Evolutionary conservation across 179 eudicot species (phyloP).

Genomic region (Corrigiola litoralis): DNA sequence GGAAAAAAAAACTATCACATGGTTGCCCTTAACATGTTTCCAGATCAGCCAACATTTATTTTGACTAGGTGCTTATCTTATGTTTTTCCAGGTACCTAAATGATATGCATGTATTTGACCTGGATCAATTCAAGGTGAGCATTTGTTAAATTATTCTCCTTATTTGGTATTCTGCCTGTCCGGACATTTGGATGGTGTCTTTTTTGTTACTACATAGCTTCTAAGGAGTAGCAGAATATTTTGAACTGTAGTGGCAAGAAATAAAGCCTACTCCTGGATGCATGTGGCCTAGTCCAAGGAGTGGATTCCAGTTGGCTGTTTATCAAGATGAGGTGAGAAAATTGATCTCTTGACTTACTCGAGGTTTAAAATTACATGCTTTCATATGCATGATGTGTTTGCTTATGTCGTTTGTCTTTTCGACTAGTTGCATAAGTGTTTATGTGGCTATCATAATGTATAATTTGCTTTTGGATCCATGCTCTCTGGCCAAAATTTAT

Average conservation of each 20-base stretch:
- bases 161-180: no score
- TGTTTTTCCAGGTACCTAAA: slow-evolving; percentile 67
- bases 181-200: no score
- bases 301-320: slow-evolving; percentile 92
- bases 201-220: not conserved
- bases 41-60: not conserved
- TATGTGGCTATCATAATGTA: not conserved
- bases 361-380: not conserved
- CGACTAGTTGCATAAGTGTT: not conserved
- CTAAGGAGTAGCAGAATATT: slow-evolving; percentile 9
- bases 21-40: not conserved
- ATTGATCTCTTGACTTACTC: not conserved
- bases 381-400: not conserved
- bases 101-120: slow-evolving; percentile 91
- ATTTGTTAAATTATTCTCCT: not conserved
- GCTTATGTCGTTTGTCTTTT: not conserved
- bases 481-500: no score
- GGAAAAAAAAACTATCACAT: not conserved
- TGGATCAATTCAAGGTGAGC: slow-evolving; percentile 89
- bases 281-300: slow-evolving; percentile 96
- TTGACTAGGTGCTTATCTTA: slow-evolving; percentile 9
- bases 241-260: slow-evolving; percentile 82
- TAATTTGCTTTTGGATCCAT: not conserved
- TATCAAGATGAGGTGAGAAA: slow-evolving; percentile 85
- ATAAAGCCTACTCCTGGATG: slow-evolving; percentile 82